Evolutionary conservation across 805 yeast genomes (phyloP).

Genomic region (Yarrowia sp.): DNA sequence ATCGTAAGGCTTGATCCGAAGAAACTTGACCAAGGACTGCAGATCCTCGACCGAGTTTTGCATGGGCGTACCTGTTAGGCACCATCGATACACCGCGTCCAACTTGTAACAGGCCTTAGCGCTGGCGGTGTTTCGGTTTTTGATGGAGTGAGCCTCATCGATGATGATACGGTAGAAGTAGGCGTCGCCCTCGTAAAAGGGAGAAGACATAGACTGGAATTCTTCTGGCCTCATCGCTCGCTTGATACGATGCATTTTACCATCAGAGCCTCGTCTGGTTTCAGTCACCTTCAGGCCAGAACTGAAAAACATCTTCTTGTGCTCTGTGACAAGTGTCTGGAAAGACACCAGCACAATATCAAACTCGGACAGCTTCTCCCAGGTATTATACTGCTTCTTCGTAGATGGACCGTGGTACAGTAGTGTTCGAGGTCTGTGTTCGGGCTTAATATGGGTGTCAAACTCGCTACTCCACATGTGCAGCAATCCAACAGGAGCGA

Average conservation of each 20-base stretch:
- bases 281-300: not conserved
- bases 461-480: conserved; percentile 45
- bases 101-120: conserved; percentile 47
- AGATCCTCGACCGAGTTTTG: conserved; percentile 56
- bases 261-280: not conserved
- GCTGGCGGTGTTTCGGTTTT: conserved; percentile 47
- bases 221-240: conserved; percentile 13
- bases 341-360: not conserved
- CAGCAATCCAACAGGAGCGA: conserved; percentile 45
- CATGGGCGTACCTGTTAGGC: conserved; percentile 62
- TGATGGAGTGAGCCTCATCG: conserved; percentile 65
- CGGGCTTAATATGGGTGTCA: conserved; percentile 5
- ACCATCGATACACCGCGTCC: conserved; percentile 49
- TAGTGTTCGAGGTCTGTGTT: conserved; percentile 10
- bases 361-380: conserved; percentile 41
- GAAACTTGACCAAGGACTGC: conserved; percentile 48
- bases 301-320: conserved; percentile 13
- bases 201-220: not conserved
- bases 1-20: conserved; percentile 29
- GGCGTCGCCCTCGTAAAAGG: not conserved
- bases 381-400: conserved; percentile 33
- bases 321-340: conserved; percentile 12
- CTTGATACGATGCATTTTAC: not conserved
- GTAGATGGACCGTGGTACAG: conserved; percentile 33
- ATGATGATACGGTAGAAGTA: conserved; percentile 46